These are phyloP conservation scores for Perilla frutescens DNA, from an alignment of 257 asterid genomes.

Conservation along the genomic window DNA sequence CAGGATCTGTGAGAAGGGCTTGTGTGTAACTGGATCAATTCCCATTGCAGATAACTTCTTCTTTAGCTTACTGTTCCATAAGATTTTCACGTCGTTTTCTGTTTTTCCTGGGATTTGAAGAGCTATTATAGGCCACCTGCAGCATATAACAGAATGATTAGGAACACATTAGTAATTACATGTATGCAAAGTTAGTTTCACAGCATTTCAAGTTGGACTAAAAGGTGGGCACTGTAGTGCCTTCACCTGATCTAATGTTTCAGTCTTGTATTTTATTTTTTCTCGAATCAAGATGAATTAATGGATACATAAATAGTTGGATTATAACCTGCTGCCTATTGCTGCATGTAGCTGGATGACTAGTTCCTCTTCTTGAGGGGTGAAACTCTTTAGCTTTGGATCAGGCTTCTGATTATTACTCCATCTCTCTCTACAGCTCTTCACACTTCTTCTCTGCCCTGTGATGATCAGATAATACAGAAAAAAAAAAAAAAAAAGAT, in stretches of 20 bases:
- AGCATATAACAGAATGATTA: neutral
- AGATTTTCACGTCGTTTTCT: slow-evolving; percentile 69
- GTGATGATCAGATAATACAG: neutral
- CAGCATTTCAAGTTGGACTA: neutral
- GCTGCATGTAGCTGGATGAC: slow-evolving; percentile 86
- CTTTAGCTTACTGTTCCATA: slow-evolving; percentile 82
- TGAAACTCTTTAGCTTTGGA: slow-evolving; percentile 57
- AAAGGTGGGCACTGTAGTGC: no score
- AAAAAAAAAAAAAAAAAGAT: no score
- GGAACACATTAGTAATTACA: neutral
- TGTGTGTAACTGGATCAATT: slow-evolving; percentile 90
- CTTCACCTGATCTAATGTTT: neutral
- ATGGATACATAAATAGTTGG: no score
- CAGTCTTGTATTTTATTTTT: neutral
- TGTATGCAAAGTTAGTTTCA: no score
- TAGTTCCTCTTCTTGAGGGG: slow-evolving; percentile 84
- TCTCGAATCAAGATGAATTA: no score
- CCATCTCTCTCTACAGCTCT: slow-evolving; percentile 54
- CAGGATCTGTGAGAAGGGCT: slow-evolving; percentile 88
- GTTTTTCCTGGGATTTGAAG: slow-evolving; percentile 82
- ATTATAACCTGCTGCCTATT: slow-evolving; percentile 78
- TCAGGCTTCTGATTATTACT: slow-evolving; percentile 44
- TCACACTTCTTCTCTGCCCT: slow-evolving; percentile 70
- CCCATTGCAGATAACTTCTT: slow-evolving; percentile 93
- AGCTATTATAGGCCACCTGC: slow-evolving; percentile 89